Evolutionary conservation across 441 rosid species (phyloP).

Genomic region (Brassica hybrid): DNA sequence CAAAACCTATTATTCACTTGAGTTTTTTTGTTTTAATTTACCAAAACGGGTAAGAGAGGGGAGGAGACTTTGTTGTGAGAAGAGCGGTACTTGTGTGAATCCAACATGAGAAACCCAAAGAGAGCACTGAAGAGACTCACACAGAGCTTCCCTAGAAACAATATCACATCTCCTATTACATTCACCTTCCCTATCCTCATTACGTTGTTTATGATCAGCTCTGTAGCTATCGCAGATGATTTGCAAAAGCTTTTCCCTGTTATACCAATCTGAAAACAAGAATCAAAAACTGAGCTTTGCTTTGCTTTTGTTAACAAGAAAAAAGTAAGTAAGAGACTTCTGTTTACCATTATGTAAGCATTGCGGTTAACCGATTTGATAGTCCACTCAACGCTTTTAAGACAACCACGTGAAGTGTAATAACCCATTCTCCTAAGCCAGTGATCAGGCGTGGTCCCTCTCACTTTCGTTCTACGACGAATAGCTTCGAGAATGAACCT

Average conservation of each 20-base stretch:
- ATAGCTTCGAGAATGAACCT: conserved; percentile 86
- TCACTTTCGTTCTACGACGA: conserved; percentile 78
- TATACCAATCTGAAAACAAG: conserved; percentile 67
- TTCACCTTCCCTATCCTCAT: conserved; percentile 89
- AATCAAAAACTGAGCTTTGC: not conserved
- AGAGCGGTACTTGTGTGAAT: conserved; percentile 76
- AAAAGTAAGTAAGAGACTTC: not conserved
- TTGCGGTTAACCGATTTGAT: conserved; percentile 90
- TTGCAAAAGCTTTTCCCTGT: conserved; percentile 93
- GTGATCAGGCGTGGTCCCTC: conserved; percentile 59
- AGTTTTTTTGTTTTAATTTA: conserved; percentile 36
- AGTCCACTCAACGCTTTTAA: conserved; percentile 76
- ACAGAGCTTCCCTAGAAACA: conserved; percentile 89
- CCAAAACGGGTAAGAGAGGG: conserved; percentile 90
- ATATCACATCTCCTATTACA: conserved; percentile 93
- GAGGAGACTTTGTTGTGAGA: conserved; percentile 88
- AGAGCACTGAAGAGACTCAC: conserved; percentile 92
- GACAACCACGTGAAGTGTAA: conserved; percentile 68
- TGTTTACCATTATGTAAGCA: conserved; percentile 93
- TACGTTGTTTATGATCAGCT: conserved; percentile 85
- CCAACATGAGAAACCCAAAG: conserved; percentile 95
- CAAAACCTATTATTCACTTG: not conserved
- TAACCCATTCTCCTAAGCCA: conserved; percentile 62
- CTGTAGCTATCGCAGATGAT: conserved; percentile 88
- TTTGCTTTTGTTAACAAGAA: not conserved